These are phyloP conservation scores for Orbilia ellipsospora DNA, from an alignment of 2,329 filamentous ascomycete genomes.

Conservation along the genomic window DNA sequence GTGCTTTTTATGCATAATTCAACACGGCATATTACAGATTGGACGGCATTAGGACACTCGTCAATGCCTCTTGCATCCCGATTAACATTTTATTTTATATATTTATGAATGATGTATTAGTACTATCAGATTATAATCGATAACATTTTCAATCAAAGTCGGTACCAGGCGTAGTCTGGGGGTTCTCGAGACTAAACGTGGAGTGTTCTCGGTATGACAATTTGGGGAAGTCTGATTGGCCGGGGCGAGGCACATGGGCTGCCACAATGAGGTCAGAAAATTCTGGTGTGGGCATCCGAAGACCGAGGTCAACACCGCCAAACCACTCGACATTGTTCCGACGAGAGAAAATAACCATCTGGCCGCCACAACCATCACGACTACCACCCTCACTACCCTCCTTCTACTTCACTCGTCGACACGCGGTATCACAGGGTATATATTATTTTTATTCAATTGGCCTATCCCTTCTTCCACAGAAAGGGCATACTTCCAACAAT, in stretches of 20 bases:
- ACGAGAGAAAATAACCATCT: slow-evolving; percentile 44
- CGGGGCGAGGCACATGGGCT: slow-evolving; percentile 37
- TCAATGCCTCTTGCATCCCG: background rate
- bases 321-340: slow-evolving; percentile 54
- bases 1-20: background rate
- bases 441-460: no score
- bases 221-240: slow-evolving; percentile 49
- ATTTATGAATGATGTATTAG: background rate
- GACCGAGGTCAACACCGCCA: slow-evolving; percentile 53
- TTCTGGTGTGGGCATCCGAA: slow-evolving; percentile 55
- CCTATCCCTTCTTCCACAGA: background rate
- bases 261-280: slow-evolving; percentile 52
- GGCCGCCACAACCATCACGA: slow-evolving; percentile 20
- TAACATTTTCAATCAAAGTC: background rate
- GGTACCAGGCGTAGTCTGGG: slow-evolving; percentile 13
- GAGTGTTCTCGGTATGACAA: slow-evolving; percentile 44
- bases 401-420: slow-evolving; percentile 22
- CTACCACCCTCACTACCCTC: slow-evolving; percentile 29
- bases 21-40: slow-evolving; percentile 6
- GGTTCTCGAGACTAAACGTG: background rate
- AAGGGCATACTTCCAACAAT: slow-evolving; percentile 21
- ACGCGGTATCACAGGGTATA: slow-evolving; percentile 25
- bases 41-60: background rate
- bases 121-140: slow-evolving; percentile 3
- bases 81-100: background rate